Base-by-base conservation (phyloP, 176 grass and related monocot genomes). In the Thalia dealbata region DNA sequence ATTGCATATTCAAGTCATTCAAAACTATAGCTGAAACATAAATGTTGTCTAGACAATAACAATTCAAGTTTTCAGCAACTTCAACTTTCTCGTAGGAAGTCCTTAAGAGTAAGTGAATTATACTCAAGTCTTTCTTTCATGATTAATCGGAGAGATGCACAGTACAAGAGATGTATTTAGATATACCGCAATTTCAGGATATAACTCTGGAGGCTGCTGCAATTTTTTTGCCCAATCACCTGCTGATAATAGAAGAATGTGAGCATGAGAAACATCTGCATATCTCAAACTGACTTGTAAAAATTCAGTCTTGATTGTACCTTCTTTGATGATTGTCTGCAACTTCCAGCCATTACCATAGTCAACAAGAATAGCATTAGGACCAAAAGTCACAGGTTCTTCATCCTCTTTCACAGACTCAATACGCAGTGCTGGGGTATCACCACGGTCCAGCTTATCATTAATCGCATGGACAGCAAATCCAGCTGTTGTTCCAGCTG, bases 321-420 rank as follows among this genome's bases (percentile, higher is more conserved):
- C 86, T 71, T 84, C 50, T 51, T 73, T 66, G 58, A 79, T 89
- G 72, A 93, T 65, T 27, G 95, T 92, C 76, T 93, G 87, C 74
- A 97, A 88, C 42, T 76, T 81, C 95, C 90, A 97, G 16, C 81
- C 87, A 51, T 70, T 30, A 61, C 95, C 95, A 77, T 91, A 92
- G 72, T 86, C 81, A 71, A 81, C 80, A 73, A 97, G 87, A 59
- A 82, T 38, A 16, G 95, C 83, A 67, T 62, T 82, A 46, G 90
- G 87, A 22, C 95, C 90, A 71, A 93, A 97, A 78, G 79, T 71
- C 71, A 97, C 81, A 64, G 90, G 85, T 64, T 97, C 90, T 70
- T 97, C 87, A 45, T 85, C 90, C 73, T 92, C 87, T 78, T 92
- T 91, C 15, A 81, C 61, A 54, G 95, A 83, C 67, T 87, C 95